phyloP scores from a whole-genome alignment of 805 yeast genomes.

The Blastobotrys chiropterorum region DNA sequence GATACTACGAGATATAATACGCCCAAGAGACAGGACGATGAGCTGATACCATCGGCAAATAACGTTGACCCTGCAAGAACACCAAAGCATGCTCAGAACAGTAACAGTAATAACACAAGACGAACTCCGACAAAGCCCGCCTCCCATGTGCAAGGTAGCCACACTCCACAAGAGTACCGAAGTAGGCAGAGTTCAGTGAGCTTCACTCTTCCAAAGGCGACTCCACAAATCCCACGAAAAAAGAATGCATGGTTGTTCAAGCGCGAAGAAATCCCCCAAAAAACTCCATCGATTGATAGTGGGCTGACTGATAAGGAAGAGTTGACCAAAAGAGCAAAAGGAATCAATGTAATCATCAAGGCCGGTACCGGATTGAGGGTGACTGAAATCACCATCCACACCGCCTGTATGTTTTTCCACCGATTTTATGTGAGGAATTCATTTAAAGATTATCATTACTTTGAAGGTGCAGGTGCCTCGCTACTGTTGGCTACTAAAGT shows the following conservation, averaged over 20 bases:
- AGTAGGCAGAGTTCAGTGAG: too few relatives aligned
- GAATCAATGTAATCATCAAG: conserved; percentile 40
- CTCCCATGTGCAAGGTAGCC: too few relatives aligned
- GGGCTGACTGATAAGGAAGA: conserved; percentile 29
- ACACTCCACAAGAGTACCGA: too few relatives aligned
- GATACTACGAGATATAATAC: too few relatives aligned
- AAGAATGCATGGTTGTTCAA: conserved; percentile 1
- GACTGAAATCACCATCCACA: conserved; percentile 42
- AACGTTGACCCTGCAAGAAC: background rate
- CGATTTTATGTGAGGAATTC: conserved; percentile 46
- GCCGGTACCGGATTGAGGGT: conserved; percentile 40
- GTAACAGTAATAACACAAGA: too few relatives aligned
- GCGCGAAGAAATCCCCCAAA: background rate
- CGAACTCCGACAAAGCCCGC: background rate
- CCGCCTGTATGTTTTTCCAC: conserved; percentile 45
- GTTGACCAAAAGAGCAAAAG: conserved; percentile 40
- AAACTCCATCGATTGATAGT: background rate
- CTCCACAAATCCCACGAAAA: background rate
- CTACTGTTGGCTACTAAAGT: conserved; percentile 49
- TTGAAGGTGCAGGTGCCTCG: conserved; percentile 46
- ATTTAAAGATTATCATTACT: conserved; percentile 39
- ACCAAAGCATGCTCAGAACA: background rate
- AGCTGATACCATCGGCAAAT: too few relatives aligned
- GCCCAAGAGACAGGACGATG: too few relatives aligned
- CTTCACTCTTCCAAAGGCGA: background rate